Evolutionary conservation across 164 flowering plant species (phyloP), one percentile per base, ranked within the genome.

Genomic region (Tinospora cordifolia): DNA sequence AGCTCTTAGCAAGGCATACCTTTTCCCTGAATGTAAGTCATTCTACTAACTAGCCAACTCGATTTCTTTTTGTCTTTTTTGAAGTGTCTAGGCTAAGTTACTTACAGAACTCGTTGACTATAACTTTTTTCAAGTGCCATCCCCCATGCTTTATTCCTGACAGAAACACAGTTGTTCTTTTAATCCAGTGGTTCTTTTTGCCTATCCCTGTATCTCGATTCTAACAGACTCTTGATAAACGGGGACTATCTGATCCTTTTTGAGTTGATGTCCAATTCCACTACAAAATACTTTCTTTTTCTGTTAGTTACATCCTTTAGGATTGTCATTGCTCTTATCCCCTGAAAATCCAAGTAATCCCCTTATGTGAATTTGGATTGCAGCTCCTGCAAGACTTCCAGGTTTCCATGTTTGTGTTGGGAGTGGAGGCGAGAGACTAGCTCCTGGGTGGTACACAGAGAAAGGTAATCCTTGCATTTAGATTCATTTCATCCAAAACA

Each of bases 1-100:
- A 63, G 98, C 98, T n/a, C 97, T 95, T 57, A 95, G 99, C 87
- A 95, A 95, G 81, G 98, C 85, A 24, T 92, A 95, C 75, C 87
- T 95, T 62, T 92, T 92, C 68, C 99, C 99, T 30, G 91, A 91
- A 74, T 83, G 98, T 93, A 77, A 79, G 87, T 77, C 22, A 24
- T 51, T 14, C 15, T 17, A 51, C 21, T 51, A n/a, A 51, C 22
- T 51, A 17, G 19, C 8, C 21, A n/a, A 15, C 59, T 15, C 46
- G 11, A 41, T 41, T 41, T 41, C 46, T 0, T 8, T 41, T 0
- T 11, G 21, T 51, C 4, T 51, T 51, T 51, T n/a, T 22, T 6
- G n/a, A 22, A 51, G n/a, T 17, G 19, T 17, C n/a, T 15, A 9
- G 54, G 19, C 54, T 47, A 3, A 2, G 12, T 10, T 47, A 9